Evolutionary conservation across 192 early-diverging fungal genomes (phyloP).

Genomic region (Dissophora globulifera): DNA sequence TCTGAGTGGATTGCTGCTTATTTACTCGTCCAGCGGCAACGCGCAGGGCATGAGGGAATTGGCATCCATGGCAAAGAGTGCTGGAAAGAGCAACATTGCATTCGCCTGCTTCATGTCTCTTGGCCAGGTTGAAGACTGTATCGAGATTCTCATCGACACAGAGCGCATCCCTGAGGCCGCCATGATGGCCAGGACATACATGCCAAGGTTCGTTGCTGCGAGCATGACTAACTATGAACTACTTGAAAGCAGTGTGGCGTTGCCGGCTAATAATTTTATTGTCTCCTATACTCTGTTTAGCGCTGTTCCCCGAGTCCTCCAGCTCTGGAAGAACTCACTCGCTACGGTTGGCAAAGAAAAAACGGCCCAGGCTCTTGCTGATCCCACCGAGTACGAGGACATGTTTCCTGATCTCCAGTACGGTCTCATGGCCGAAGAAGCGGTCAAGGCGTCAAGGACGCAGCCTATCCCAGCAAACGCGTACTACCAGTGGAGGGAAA

Average conservation of each 20-base stretch:
- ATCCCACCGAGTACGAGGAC: conserved; percentile 83
- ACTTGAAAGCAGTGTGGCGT: too few species aligned
- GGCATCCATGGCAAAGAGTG: conserved; percentile 69
- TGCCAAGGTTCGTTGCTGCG: conserved; percentile 81
- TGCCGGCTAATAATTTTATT: too few species aligned
- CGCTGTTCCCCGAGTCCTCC: conserved; percentile 73
- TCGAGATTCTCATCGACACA: conserved; percentile 86
- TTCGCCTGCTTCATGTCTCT: conserved; percentile 86
- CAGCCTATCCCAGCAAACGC: conserved; percentile 60
- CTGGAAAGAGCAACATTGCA: conserved; percentile 93
- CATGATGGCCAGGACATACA: conserved; percentile 90
- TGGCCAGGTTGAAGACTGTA: conserved; percentile 81
- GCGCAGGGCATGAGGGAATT: conserved; percentile 78
- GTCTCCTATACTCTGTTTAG: conserved; percentile 15
- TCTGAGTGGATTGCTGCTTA: conserved; percentile 87
- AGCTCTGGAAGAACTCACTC: conserved; percentile 85
- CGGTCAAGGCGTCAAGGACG: conserved; percentile 50
- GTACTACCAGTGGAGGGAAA: conserved; percentile 69
- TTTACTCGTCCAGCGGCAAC: conserved; percentile 93
- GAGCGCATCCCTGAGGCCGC: conserved; percentile 97
- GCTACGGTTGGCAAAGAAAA: conserved; percentile 76
- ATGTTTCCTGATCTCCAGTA: conserved; percentile 87
- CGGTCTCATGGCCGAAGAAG: conserved; percentile 64
- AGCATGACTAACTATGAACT: too few species aligned
- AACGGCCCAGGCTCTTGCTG: conserved; percentile 89